Base-by-base conservation (phyloP, 371 early-diverging fungal genomes). In the Gilbertella persicaria region DNA sequence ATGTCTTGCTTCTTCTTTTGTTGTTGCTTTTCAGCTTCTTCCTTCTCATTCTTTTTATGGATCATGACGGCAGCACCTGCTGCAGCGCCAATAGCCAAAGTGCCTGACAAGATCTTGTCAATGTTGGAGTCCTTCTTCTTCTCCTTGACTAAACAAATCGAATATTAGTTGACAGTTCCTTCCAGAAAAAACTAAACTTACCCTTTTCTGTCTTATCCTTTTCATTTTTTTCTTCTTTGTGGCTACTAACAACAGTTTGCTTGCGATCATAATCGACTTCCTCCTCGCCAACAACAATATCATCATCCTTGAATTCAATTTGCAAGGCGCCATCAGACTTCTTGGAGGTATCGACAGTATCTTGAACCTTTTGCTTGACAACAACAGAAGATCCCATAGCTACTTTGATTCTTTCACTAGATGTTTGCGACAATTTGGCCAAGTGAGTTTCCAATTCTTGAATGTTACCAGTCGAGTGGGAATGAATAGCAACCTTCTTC, bases 261-360 rank as follows among this genome's bases (percentile, higher is more conserved):
- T 59, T 59, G 13, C 53, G 37, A 14, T 53, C 57, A 53, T 49
- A 51, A 0, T 58, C 58, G n/a, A 63, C 12, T 42, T 64, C 35
- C 52, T 74, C 47, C 51, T 70, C 52, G 47, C 64, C 53, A 54
- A 68, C 29, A 38, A 74, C 50, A 57, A 65, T 30, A 52, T 49
- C 40, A 53, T 66, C 37, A 38, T 52, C 53, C 4, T 57, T 36
- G 0, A 59, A 48, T 14, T 62, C 58, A 21, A 58, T 54, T 16
- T 63, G 43, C 12, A 63, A 17, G 7, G 47, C 53, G n/a, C 41
- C 30, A 16, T 33, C 48, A 28, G 44, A 21, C 10, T 46, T 45
- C 12, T 45, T 45, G 9, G 45, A 36, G 8, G 26, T 21, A 4
- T 14, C 17, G 2, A 16, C 16, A 28, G 26, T 25, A 12, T 13